phyloP scores from a whole-genome alignment of 345 rosid genomes.

The Lumnitzera littorea region DNA sequence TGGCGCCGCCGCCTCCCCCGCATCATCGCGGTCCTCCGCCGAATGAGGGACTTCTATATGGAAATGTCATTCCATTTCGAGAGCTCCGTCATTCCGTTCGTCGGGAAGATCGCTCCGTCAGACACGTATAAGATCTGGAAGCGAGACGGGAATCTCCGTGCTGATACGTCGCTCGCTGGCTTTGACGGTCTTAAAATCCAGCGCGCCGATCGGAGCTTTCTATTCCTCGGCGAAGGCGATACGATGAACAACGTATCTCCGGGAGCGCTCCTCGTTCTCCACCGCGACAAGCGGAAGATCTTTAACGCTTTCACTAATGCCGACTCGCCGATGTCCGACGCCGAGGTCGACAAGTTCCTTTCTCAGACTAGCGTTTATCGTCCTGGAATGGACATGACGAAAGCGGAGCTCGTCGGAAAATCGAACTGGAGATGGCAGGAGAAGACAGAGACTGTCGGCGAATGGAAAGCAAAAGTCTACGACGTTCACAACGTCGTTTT shows the following conservation, averaged over 20 bases:
- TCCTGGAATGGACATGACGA: conserved; percentile 96
- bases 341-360: conserved; percentile 50
- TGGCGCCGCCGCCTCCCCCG: conserved; percentile 90
- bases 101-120: conserved; percentile 81
- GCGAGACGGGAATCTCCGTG: conserved; percentile 82
- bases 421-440: conserved; percentile 83
- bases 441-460: conserved; percentile 64
- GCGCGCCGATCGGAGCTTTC: conserved; percentile 83
- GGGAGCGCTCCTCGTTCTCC: conserved; percentile 70
- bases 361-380: conserved; percentile 71
- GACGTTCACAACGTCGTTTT: conserved; percentile 71
- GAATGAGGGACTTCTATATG: conserved; percentile 96
- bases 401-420: conserved; percentile 61
- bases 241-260: conserved; percentile 37
- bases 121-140: conserved; percentile 98
- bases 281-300: conserved; percentile 61
- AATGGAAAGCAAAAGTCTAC: conserved; percentile 78
- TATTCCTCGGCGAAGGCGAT: conserved; percentile 82
- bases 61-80: conserved; percentile 87
- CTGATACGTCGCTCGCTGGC: conserved; percentile 75
- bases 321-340: conserved; percentile 52
- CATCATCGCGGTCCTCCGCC: conserved; percentile 50
- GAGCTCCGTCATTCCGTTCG: conserved; percentile 90
- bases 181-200: conserved; percentile 85
- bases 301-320: conserved; percentile 78